Conservation (phyloP, 2,329 filamentous ascomycete species). For the Fusarium sp. region DNA sequence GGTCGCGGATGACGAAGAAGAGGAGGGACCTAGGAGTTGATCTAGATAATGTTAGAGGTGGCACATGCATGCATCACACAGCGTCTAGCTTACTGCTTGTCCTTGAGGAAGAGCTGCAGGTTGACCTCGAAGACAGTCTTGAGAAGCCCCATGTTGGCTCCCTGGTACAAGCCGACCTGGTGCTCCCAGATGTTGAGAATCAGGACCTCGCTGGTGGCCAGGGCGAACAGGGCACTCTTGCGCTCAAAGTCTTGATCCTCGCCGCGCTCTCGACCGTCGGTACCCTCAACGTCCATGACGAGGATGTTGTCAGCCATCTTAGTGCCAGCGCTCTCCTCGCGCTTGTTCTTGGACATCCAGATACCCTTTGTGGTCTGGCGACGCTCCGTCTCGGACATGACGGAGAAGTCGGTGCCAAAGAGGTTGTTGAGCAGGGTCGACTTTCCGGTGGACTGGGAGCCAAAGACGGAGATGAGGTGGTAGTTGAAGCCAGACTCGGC, state of each 20-base stretch:
- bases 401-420: constrained; percentile 95
- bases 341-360: constrained; percentile 99
- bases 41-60: constrained; percentile 57
- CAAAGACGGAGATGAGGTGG: constrained; percentile 98
- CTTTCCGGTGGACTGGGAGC: constrained; percentile 98
- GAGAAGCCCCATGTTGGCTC: constrained; percentile 97
- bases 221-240: constrained; percentile 96
- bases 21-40: constrained; percentile 90
- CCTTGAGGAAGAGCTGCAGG: constrained; percentile 94
- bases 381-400: constrained; percentile 95
- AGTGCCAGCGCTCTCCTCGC: constrained; percentile 60
- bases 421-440: constrained; percentile 96
- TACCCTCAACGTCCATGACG: constrained; percentile 99
- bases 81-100: constrained; percentile 77
- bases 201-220: constrained; percentile 96
- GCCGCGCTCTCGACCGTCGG: constrained; percentile 93
- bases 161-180: constrained; percentile 97
- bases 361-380: constrained; percentile 99
- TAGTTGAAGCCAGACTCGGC: constrained; percentile 97
- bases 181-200: constrained; percentile 99
- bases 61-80: background rate
- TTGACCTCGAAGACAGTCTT: constrained; percentile 99
- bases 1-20: constrained; percentile 99
- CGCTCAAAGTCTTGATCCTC: constrained; percentile 99
- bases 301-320: constrained; percentile 97